These are phyloP conservation scores for Silene uniflora DNA, from an alignment of 148 eudicot species.

Conservation along the genomic window DNA sequence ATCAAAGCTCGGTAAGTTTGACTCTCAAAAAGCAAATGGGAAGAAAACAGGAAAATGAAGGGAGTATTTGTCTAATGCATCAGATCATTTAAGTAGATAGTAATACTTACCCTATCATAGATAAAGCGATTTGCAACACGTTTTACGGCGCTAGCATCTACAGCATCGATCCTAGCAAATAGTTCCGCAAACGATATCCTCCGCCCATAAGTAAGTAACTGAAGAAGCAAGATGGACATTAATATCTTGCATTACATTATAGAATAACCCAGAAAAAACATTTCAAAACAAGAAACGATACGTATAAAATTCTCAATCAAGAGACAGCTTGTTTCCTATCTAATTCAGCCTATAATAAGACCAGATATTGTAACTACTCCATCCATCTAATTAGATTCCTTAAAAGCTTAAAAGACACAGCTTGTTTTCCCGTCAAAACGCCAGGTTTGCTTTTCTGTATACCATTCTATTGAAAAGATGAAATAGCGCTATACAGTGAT, in stretches of 20 bases:
- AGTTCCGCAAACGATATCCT: slow-evolving; percentile 79
- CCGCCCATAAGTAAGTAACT: slow-evolving; percentile 92
- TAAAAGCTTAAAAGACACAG: too few species aligned
- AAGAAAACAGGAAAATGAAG: too few species aligned
- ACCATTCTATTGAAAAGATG: not conserved
- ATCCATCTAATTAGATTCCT: too few species aligned
- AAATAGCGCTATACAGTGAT: too few species aligned
- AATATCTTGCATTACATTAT: not conserved
- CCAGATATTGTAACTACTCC: too few species aligned
- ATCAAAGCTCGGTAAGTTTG: too few species aligned
- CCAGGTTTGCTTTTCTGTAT: not conserved
- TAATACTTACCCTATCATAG: slow-evolving; percentile 54
- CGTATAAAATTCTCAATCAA: not conserved
- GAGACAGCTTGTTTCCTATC: too few species aligned
- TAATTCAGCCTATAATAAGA: too few species aligned
- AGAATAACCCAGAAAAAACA: not conserved
- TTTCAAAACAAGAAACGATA: too few species aligned
- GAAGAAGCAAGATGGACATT: slow-evolving; percentile 20
- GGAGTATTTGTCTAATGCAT: not conserved
- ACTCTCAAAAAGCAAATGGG: too few species aligned
- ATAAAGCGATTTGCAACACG: slow-evolving; percentile 88
- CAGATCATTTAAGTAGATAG: not conserved
- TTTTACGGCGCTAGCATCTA: slow-evolving; percentile 74
- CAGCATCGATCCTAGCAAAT: slow-evolving; percentile 91
- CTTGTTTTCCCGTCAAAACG: too few species aligned